phyloP scores from a whole-genome alignment of 2,329 filamentous ascomycete genomes.

The Fusarium agapanthi region DNA sequence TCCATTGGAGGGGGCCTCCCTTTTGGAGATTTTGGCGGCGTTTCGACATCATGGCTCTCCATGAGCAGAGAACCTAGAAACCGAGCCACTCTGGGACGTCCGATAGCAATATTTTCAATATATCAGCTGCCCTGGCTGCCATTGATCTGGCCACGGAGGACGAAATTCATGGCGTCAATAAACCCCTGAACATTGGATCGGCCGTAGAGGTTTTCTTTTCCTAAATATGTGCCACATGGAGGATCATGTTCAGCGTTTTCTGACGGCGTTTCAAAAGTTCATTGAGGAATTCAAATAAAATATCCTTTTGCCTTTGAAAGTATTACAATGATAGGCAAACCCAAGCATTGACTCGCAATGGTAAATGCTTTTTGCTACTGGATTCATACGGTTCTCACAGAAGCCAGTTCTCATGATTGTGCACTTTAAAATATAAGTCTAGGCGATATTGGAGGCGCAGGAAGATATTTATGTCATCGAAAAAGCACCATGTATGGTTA shows the following conservation, averaged over 20 bases:
- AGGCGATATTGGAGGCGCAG: neutral
- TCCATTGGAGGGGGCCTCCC: neutral
- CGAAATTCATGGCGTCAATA: neutral
- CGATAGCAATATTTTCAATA: too few relatives aligned
- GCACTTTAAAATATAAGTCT: too few relatives aligned
- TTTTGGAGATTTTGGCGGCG: neutral
- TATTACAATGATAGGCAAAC: neutral
- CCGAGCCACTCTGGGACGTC: too few relatives aligned
- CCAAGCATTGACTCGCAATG: neutral
- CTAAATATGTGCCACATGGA: neutral
- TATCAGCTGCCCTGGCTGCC: neutral
- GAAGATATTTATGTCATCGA: neutral
- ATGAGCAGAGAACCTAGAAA: neutral
- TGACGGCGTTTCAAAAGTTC: too few relatives aligned
- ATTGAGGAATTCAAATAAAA: neutral
- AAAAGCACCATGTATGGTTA: neutral
- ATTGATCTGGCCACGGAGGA: neutral
- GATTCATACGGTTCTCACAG: neutral
- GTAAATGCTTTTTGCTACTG: neutral
- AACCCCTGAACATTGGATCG: neutral
- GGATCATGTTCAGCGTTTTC: neutral
- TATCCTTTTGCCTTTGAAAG: neutral
- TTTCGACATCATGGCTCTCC: neutral
- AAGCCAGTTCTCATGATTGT: neutral
- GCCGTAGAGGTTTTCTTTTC: neutral